Evolutionary conservation across 257 asterid species (phyloP), one percentile per base, ranked within the genome.

Genomic region (Pogostemon cablin): DNA sequence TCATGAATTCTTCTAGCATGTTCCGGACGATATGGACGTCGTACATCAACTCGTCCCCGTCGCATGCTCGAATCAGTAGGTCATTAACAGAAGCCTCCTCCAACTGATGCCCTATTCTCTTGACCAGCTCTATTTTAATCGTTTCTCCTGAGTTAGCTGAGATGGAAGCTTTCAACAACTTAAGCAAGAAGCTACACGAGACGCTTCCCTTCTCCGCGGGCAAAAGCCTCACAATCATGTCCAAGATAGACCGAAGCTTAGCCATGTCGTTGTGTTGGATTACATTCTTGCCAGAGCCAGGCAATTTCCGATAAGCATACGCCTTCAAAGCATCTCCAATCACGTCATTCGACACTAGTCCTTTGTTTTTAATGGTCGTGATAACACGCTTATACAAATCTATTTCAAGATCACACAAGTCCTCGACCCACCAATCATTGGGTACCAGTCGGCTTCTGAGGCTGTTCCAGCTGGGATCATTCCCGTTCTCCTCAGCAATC

Each of bases 371-470:
- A 3, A 95, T 83, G 10, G 78, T 52, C 48, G 73, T 39, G 39
- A 95, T 79, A 42, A 91, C 89, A 25, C 90, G 81, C 73, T 84
- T 88, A 64, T 79, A 95, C 34, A 95, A 72, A 62, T 91, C 98
- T 6, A 91, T 82, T 40, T 95, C 98, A 11, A 91, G 96, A 65
- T 95, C 99, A 11, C 79, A 84, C 15, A 91, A 73, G 72, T 95
- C 98, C 84, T 95, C 99, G 7, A 86, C 98, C 98, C 97, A 95
- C 99, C 99, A 95, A 82, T 93, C 98, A 57, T 73, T 78, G 0
- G 99, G 99, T 9, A 91, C 89, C 56, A 15, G 53, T 56, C 96
- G 81, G 73, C 62, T 86, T 74, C 95, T 78, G 42, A 93, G 73
- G 32, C 88, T 82, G 15, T 85, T 86, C 90, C 85, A 80, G 80